Evolutionary conservation across 2,329 filamentous ascomycete genomes (phyloP), one percentile per base, ranked within the genome.

Genomic region (Teratosphaeria zuluensis): DNA sequence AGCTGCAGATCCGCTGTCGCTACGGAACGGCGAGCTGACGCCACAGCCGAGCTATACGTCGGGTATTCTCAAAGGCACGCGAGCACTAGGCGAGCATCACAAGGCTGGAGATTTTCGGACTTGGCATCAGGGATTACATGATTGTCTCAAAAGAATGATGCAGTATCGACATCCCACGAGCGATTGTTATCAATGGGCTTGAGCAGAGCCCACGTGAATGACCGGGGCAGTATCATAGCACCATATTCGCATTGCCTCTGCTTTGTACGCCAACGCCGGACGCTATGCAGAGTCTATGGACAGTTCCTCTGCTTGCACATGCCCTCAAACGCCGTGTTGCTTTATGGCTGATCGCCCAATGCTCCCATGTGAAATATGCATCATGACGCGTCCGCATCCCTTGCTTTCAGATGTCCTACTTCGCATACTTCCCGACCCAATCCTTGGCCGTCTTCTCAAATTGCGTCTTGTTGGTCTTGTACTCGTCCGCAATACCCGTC

Each of bases 401-500:
- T 19, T 8, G 19, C 42, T 21, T 48, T 16, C 42, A 8, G 19
- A 48, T 21, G 19, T 48, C 42, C 61, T 67, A 70, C 63, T 72
- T 74, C 58, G 91, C 91, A 73, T 91, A 90, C 66, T 84, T 83
- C 67, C 81, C 80, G 53, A 89, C 87, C 79, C 90, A 91, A n/a
- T 81, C 77, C 73, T 80, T 82, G 7, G 86, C 92, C 55, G 82
- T 86, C 79, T 88, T 87, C 59, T 92, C 85, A 70, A 89, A 96
- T 64, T 80, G 81, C 55, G 77, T 75, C 51, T 81, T 78, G 67
- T 92, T 83, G 63, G 80, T 81, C 72, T 84, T 84, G 75, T 83
- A 96, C 78, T 95, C 87, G 61, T 95, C 89, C 24, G 90, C 92
- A 71, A 96, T 95, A 63, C 86, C 81, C 2, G 85, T 79, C 80